Evolutionary conservation across 495 filamentous ascomycete genomes (phyloP), one percentile per base, ranked within the genome.

Genomic region (Arthonia radiata): DNA sequence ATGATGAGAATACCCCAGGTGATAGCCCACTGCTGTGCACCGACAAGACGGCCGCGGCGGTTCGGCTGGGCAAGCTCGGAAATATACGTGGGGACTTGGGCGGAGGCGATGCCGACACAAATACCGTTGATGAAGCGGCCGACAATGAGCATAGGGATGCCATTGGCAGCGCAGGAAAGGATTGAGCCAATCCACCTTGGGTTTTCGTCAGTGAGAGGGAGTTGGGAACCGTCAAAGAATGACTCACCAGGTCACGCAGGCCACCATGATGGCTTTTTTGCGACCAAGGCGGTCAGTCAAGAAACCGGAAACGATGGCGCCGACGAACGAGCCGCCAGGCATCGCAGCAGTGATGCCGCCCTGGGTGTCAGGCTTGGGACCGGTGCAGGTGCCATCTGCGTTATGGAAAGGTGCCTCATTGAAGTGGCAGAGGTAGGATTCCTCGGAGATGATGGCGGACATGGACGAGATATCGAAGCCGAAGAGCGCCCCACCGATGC

Each of bases 401-500:
- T 15, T 30, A n/a, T n/a, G n/a, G 15, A 32, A 40, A 13, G 41
- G 44, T 12, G 58, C 61, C 28, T 64, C 47, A 31, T 47, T 33
- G 45, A 71, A 72, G 40, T 68, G 71, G 26, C 53, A 48, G 44
- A 57, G 63, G 49, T 71, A 72, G 5, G 63, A 48, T 10, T 52
- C 44, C 2, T 62, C 63, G 15, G 52, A 53, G 44, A 72, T 69
- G 36, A 77, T 75, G 26, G 73, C 75, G 11, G 62, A 71, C 73
- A 80, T 72, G n/a, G 71, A 77, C 31, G 61, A 61, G 43, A 80
- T 77, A 52, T 79, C 76, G 37, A 81, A 80, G 30, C 75, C 75
- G 35, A 89, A 83, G 11, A 82, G 59, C 25, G 61, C 69, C 44
- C 77, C 78, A 33, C 78, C 78, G 30, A 60, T 59, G 54, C 52